phyloP scores from a whole-genome alignment of 106 monocot genomes.

The Hemerocallis citrina region DNA sequence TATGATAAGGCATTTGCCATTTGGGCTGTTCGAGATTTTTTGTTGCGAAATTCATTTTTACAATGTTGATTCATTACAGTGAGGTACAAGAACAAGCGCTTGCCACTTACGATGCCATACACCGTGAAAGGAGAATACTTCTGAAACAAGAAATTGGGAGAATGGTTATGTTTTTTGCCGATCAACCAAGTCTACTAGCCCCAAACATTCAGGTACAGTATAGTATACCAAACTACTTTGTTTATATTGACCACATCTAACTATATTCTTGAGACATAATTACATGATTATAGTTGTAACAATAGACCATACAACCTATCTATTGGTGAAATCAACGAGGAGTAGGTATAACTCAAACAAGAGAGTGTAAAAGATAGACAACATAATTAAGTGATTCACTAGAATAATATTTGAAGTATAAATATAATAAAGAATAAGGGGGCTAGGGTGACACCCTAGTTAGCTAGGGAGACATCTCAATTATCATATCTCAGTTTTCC shows the following conservation, averaged over 20 bases:
- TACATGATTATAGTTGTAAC: neutral
- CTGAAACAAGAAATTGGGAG: slow-evolving; percentile 94
- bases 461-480: too few species aligned
- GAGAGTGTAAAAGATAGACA: too few species aligned
- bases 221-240: neutral
- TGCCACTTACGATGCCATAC: slow-evolving; percentile 57
- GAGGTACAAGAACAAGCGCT: slow-evolving; percentile 94
- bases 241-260: too few species aligned
- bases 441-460: too few species aligned
- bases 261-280: too few species aligned
- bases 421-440: too few species aligned
- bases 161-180: slow-evolving; percentile 94
- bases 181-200: slow-evolving; percentile 97
- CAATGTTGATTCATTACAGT: slow-evolving; percentile 25
- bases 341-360: too few species aligned
- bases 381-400: too few species aligned
- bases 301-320: too few species aligned
- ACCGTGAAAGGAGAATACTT: slow-evolving; percentile 90
- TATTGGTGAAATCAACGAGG: too few species aligned
- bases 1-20: neutral
- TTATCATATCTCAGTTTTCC: too few species aligned
- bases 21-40: neutral
- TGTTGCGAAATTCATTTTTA: slow-evolving; percentile 4
- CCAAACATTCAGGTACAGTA: slow-evolving; percentile 88
- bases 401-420: too few species aligned